Evolutionary conservation across 116 monocot genomes (phyloP).

Genomic region (Zostera marina): DNA sequence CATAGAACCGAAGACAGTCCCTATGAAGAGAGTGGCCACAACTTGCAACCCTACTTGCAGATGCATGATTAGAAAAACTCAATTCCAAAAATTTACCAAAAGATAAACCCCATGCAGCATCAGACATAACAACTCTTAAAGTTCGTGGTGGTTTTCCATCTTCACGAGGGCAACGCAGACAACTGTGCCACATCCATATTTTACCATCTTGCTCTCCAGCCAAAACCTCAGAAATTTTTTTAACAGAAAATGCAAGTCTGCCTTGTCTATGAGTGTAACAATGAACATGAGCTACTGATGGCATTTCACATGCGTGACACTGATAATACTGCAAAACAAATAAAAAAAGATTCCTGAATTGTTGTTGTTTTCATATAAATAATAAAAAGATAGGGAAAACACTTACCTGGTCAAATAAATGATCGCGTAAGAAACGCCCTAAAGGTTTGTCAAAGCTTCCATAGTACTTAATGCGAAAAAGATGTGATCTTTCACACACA

Average conservation of each 20-base stretch:
- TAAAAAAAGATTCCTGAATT: not conserved
- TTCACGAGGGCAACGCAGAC: slow-evolving; percentile 45
- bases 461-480: slow-evolving; percentile 92
- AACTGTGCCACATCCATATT: slow-evolving; percentile 99
- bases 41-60: slow-evolving; percentile 91
- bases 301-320: slow-evolving; percentile 74
- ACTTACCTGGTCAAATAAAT: slow-evolving; percentile 75
- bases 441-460: slow-evolving; percentile 87
- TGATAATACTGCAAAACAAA: slow-evolving; percentile 31
- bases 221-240: slow-evolving; percentile 45
- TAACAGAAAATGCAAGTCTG: slow-evolving; percentile 81
- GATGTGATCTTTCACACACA: slow-evolving; percentile 82
- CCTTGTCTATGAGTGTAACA: slow-evolving; percentile 93
- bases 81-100: slow-evolving; percentile 98
- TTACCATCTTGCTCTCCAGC: slow-evolving; percentile 75
- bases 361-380: not conserved
- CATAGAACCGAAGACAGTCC: slow-evolving; percentile 97
- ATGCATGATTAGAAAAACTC: slow-evolving; percentile 95
- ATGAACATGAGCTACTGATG: slow-evolving; percentile 89
- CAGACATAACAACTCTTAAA: slow-evolving; percentile 78
- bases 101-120: slow-evolving; percentile 97
- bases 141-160: slow-evolving; percentile 72
- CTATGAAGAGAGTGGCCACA: slow-evolving; percentile 95
- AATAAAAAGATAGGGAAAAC: not conserved
- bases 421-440: slow-evolving; percentile 75